A percentile compares a stretch with the other conserved stretches of the same genome.
These are phyloP conservation scores for Suillus bovinus DNA, from an alignment of 768 basidiomycete species.

Conservation along the genomic window DNA sequence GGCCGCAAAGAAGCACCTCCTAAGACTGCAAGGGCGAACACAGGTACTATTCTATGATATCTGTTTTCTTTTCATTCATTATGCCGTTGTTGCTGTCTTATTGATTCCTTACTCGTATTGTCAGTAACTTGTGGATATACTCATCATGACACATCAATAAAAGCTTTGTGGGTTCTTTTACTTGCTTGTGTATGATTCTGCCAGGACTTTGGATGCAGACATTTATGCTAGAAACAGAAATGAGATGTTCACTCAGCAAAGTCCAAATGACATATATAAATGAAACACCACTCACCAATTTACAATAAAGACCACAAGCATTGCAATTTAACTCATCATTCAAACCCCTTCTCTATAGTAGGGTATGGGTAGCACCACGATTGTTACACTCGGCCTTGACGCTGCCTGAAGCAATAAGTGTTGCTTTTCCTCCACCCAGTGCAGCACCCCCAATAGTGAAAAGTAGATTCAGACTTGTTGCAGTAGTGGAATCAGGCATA, in stretches of 20 bases:
- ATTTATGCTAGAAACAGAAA: conserved; percentile 62
- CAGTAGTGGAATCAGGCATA: conserved; percentile 60
- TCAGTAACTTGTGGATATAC: too few species aligned
- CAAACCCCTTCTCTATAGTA: conserved; percentile 82
- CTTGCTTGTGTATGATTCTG: too few species aligned
- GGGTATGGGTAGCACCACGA: conserved; percentile 87
- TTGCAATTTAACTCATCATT: conserved; percentile 92
- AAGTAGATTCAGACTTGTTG: conserved; percentile 54
- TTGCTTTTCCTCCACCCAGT: not conserved
- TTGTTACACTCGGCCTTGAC: conserved; percentile 86
- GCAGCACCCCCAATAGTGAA: conserved; percentile 30
- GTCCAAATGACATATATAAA: not conserved
- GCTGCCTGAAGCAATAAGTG: conserved; percentile 46
- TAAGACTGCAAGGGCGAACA: too few species aligned
- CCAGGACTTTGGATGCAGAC: conserved; percentile 84
- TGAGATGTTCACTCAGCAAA: conserved; percentile 3
- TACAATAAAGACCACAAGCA: conserved; percentile 86
- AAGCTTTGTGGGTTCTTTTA: too few species aligned
- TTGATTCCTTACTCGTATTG: too few species aligned
- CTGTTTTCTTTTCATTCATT: too few species aligned
- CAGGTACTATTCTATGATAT: too few species aligned
- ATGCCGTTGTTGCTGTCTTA: too few species aligned
- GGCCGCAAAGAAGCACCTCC: too few species aligned
- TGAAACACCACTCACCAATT: conserved; percentile 53
- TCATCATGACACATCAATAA: too few species aligned